A percentile compares a stretch with the other conserved stretches of the same genome.
phyloP scores from a whole-genome alignment of 2,329 filamentous ascomycete genomes.

The Claviceps sp. region DNA sequence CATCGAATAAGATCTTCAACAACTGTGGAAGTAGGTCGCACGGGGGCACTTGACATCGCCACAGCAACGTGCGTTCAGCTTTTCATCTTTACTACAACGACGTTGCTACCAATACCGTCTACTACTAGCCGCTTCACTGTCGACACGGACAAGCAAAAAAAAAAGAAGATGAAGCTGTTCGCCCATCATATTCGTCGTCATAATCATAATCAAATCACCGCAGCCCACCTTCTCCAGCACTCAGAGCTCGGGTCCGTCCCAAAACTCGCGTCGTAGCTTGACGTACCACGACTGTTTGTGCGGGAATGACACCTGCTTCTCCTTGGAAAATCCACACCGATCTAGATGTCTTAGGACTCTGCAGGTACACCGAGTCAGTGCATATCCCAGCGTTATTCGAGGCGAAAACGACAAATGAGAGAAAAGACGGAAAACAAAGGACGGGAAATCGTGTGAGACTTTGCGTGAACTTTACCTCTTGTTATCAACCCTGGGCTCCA shows the following conservation, averaged over 20 bases:
- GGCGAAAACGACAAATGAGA: not conserved
- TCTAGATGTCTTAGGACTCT: constrained; percentile 46
- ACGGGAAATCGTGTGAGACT: not conserved
- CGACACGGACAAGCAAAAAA: not conserved
- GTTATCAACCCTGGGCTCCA: constrained; percentile 91
- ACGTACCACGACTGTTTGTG: constrained; percentile 89
- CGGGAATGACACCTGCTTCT: constrained; percentile 73
- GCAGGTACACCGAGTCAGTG: not conserved
- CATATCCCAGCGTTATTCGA: not conserved
- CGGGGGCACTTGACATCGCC: too few species aligned
- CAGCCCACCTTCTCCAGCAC: not conserved
- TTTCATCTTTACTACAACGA: too few species aligned
- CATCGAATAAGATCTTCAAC: too few species aligned
- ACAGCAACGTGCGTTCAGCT: too few species aligned
- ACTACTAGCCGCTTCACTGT: too few species aligned
- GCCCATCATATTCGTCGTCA: not conserved
- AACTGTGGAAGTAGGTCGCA: too few species aligned
- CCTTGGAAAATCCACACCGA: constrained; percentile 67
- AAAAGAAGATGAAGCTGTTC: not conserved
- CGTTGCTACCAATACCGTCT: too few species aligned
- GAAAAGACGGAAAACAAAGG: not conserved
- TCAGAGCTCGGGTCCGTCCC: constrained; percentile 54
- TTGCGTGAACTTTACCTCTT: constrained; percentile 46
- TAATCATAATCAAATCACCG: not conserved
- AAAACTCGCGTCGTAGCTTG: constrained; percentile 65